These are phyloP conservation scores for Endogone sp. DNA, from an alignment of 192 early-diverging fungal genomes.

Conservation along the genomic window DNA sequence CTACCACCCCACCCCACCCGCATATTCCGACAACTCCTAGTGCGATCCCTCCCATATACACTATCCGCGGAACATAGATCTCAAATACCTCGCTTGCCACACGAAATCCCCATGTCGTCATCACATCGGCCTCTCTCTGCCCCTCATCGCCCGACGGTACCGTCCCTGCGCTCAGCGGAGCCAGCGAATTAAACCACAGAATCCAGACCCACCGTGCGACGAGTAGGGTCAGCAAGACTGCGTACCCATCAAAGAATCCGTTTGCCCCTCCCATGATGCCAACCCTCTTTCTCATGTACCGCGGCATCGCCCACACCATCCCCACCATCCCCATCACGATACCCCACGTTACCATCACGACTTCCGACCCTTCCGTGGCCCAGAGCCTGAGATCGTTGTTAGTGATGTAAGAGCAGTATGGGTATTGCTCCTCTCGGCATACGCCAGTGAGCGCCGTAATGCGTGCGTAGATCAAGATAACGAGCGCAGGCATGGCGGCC, in stretches of 20 bases:
- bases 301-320: neutral
- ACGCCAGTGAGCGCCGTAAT: constrained; percentile 56
- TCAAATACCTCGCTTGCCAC: constrained; percentile 3
- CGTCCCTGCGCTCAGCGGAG: neutral
- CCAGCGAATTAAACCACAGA: neutral
- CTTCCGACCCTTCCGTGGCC: constrained; percentile 28
- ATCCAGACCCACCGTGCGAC: neutral
- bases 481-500: constrained; percentile 6
- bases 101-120: neutral
- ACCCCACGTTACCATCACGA: constrained; percentile 7
- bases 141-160: neutral
- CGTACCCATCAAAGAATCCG: neutral
- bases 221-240: neutral
- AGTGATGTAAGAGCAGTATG: constrained; percentile 50
- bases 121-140: neutral
- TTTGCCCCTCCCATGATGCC: constrained; percentile 1
- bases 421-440: constrained; percentile 88
- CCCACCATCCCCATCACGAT: constrained; percentile 9
- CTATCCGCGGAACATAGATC: constrained; percentile 19
- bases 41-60: constrained; percentile 5
- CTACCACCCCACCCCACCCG: neutral
- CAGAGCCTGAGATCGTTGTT: constrained; percentile 45
- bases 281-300: neutral
- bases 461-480: constrained; percentile 49
- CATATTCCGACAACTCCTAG: neutral